Percentiles rank a stretch among this genome's conserved stretches.
Evolutionary conservation across 106 monocot genomes (phyloP).

Genomic region (Ottelia alismoides): DNA sequence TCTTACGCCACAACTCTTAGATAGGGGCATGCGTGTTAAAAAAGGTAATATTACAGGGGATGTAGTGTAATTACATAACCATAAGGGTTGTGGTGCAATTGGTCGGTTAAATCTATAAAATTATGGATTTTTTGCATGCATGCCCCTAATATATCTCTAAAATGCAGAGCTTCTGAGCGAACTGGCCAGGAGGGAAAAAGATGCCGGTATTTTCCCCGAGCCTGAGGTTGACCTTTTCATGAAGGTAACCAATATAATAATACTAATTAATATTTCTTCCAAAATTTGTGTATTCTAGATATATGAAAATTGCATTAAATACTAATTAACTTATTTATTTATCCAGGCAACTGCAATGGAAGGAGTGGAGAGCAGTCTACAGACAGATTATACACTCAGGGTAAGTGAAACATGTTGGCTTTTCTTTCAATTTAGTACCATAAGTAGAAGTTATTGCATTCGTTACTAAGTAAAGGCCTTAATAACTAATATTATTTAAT

Average conservation of each 20-base stretch:
- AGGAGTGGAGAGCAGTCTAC: slow-evolving; percentile 36
- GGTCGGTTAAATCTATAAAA: background rate
- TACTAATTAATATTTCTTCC: background rate
- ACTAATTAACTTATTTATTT: background rate
- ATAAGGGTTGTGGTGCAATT: too few relatives aligned
- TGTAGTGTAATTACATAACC: too few relatives aligned
- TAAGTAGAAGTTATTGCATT: background rate
- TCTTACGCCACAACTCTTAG: too few relatives aligned
- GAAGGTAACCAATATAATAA: slow-evolving; percentile 34
- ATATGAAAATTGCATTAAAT: background rate
- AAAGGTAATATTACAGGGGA: too few relatives aligned
- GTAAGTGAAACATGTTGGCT: slow-evolving; percentile 7
- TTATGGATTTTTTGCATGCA: background rate
- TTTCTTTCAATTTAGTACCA: background rate
- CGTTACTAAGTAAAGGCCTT: background rate
- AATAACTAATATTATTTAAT: too few relatives aligned
- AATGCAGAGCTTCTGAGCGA: slow-evolving; percentile 48
- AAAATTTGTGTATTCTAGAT: background rate
- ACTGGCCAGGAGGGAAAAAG: slow-evolving; percentile 50
- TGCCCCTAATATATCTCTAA: background rate
- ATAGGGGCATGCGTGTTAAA: too few relatives aligned
- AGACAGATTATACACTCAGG: slow-evolving; percentile 64
- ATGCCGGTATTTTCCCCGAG: slow-evolving; percentile 49
- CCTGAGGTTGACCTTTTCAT: slow-evolving; percentile 75
- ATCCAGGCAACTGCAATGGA: slow-evolving; percentile 48